Evolutionary conservation across 495 filamentous ascomycete species (phyloP).

Genomic region (Glutinoglossum americanum): DNA sequence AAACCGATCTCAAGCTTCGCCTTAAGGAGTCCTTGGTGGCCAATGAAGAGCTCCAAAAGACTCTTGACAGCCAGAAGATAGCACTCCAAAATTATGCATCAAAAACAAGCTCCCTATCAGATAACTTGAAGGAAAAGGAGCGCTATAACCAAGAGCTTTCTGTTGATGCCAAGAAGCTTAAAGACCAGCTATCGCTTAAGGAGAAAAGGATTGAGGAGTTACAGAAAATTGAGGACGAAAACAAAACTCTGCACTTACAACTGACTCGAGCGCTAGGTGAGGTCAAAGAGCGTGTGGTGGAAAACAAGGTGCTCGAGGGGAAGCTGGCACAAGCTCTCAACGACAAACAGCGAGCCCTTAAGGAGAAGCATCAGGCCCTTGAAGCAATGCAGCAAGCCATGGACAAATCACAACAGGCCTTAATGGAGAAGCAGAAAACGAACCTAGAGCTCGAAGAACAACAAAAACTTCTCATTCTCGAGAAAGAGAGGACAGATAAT

Average conservation of each 20-base stretch:
- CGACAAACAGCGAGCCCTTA: not conserved
- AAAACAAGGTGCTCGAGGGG: not conserved
- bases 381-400: not conserved
- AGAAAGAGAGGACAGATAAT: not conserved
- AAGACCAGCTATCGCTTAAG: not conserved
- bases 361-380: not conserved
- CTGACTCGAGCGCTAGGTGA: not conserved
- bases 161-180: not conserved
- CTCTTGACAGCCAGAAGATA: not conserved
- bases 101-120: not conserved
- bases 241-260: not conserved
- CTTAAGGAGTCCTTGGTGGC: not conserved
- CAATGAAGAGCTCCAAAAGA: not conserved
- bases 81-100: not conserved
- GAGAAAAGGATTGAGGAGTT: not conserved
- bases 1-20: not conserved
- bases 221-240: not conserved
- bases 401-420: not conserved
- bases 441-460: not conserved
- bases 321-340: not conserved
- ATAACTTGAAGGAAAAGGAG: not conserved
- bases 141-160: not conserved
- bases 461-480: not conserved
- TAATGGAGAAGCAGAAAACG: not conserved
- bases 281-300: not conserved